These are phyloP conservation scores for Venustampulla echinocandica DNA, from an alignment of 495 filamentous ascomycete genomes.

Conservation along the genomic window DNA sequence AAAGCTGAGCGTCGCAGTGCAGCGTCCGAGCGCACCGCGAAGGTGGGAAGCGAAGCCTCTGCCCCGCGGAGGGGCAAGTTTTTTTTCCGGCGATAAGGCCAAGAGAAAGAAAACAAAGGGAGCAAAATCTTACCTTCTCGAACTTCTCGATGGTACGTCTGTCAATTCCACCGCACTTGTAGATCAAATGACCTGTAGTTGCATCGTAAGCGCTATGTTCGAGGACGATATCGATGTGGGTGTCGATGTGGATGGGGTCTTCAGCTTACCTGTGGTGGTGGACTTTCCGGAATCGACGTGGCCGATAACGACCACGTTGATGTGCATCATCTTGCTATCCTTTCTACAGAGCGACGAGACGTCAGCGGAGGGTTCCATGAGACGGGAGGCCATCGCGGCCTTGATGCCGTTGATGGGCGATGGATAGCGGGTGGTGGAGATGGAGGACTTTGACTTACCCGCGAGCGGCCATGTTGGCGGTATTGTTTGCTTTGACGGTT, in stretches of 20 bases:
- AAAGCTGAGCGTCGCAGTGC: too few relatives aligned
- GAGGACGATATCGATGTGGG: slow-evolving; percentile 1
- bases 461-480: slow-evolving; percentile 22
- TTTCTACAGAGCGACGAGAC: slow-evolving; percentile 43
- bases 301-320: slow-evolving; percentile 92
- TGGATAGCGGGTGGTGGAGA: slow-evolving; percentile 3
- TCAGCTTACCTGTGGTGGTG: slow-evolving; percentile 71
- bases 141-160: slow-evolving; percentile 99
- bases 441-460: slow-evolving; percentile 18
- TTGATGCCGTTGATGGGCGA: slow-evolving; percentile 9
- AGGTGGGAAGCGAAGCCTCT: slow-evolving; percentile 16
- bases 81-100: slow-evolving; percentile 18
- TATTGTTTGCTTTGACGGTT: slow-evolving; percentile 16
- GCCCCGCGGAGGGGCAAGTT: slow-evolving; percentile 24
- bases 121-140: slow-evolving; percentile 73
- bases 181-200: slow-evolving; percentile 79
- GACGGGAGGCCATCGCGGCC: too few relatives aligned
- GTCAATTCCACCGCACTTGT: slow-evolving; percentile 99
- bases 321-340: slow-evolving; percentile 62
- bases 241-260: too few relatives aligned
- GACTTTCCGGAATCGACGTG: slow-evolving; percentile 99
- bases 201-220: slow-evolving; percentile 10
- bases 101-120: slow-evolving; percentile 13
- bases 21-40: slow-evolving; percentile 17
- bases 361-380: slow-evolving; percentile 16